Percentiles rank a stretch among this genome's conserved stretches.
Conservation (phyloP, 2,329 filamentous ascomycete genomes). For the Aureobasidium vineae region DNA sequence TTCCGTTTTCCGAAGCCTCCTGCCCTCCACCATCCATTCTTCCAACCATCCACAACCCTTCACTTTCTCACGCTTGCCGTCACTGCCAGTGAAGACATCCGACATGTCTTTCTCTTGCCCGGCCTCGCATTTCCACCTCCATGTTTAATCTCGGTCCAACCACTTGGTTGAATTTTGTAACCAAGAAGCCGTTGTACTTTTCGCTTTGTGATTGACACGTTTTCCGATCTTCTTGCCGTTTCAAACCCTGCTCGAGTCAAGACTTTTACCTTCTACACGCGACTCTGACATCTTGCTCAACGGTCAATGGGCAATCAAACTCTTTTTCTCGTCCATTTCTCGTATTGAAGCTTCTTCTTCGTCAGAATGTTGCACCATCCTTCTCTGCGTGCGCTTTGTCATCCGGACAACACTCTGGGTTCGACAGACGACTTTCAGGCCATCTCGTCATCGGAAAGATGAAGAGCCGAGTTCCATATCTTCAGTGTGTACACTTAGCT, state of each 20-base stretch:
- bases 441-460: neutral
- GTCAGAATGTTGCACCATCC: neutral
- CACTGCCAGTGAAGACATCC: neutral
- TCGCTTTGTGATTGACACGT: neutral
- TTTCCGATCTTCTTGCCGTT: constrained; percentile 6
- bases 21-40: constrained; percentile 4
- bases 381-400: neutral
- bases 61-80: neutral
- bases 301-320: constrained; percentile 22
- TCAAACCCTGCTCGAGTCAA: constrained; percentile 7
- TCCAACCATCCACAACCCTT: neutral
- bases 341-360: neutral
- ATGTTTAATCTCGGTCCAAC: neutral
- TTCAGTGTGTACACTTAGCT: no score
- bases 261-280: neutral
- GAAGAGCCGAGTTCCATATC: neutral
- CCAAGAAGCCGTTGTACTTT: constrained; percentile 4
- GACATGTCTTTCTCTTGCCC: neutral
- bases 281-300: constrained; percentile 7
- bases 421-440: neutral
- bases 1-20: neutral
- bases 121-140: neutral
- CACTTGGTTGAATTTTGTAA: neutral
- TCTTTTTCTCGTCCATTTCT: neutral
- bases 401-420: neutral